These are phyloP conservation scores for Clitoria ternatea DNA, from an alignment of 306 rosid genomes.

Conservation along the genomic window DNA sequence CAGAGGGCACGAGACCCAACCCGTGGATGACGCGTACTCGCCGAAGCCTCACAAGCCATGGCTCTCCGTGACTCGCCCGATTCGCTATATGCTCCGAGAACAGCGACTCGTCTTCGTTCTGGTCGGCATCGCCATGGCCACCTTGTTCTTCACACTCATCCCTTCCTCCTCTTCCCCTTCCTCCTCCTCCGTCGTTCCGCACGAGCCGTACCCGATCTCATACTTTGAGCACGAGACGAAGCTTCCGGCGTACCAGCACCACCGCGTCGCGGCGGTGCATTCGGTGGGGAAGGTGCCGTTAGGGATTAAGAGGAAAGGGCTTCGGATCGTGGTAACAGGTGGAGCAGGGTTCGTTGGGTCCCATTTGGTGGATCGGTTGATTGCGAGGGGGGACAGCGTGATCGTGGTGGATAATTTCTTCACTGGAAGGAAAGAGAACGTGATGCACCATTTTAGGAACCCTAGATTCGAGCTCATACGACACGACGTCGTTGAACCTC, in stretches of 20 bases:
- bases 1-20: conserved; percentile 79
- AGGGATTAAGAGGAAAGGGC: conserved; percentile 74
- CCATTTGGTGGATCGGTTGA: conserved; percentile 86
- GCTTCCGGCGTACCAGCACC: conserved; percentile 9
- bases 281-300: conserved; percentile 78
- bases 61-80: conserved; percentile 62
- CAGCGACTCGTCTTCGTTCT: conserved; percentile 76
- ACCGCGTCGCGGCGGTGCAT: conserved; percentile 19
- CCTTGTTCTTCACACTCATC: conserved; percentile 48
- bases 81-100: conserved; percentile 79
- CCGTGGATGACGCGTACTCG: conserved; percentile 48
- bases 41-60: conserved; percentile 78
- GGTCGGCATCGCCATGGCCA: conserved; percentile 72
- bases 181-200: conserved; percentile 35
- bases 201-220: conserved; percentile 35
- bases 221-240: conserved; percentile 27
- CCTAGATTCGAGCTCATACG: conserved; percentile 89
- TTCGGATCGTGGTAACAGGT: conserved; percentile 91
- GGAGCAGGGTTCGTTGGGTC: conserved; percentile 98
- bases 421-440: conserved; percentile 87
- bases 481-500: conserved; percentile 96
- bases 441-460: conserved; percentile 89
- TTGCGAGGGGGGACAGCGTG: conserved; percentile 87
- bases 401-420: conserved; percentile 93
- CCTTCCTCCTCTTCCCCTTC: conserved; percentile 46